phyloP scores from a whole-genome alignment of 1,139 yeast species.

The Geotrichum reessii region DNA sequence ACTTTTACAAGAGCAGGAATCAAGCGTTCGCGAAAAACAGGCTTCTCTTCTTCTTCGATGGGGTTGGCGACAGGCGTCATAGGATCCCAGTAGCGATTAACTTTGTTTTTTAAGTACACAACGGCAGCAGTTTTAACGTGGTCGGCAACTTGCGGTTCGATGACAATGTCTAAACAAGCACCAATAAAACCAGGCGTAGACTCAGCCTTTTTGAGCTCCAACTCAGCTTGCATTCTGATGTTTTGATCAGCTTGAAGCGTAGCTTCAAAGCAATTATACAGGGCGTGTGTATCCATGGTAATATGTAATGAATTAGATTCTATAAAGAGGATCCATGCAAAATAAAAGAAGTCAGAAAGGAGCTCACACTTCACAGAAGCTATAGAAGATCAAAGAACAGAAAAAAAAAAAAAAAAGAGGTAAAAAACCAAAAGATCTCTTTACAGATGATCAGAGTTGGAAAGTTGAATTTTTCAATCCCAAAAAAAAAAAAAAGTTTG shows the following conservation, averaged over 20 bases:
- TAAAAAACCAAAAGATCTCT: background rate
- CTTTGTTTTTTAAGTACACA: slow-evolving; percentile 75
- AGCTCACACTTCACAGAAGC: background rate
- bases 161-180: slow-evolving; percentile 73
- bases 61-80: slow-evolving; percentile 25
- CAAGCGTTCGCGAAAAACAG: slow-evolving; percentile 58
- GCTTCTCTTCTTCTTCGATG: slow-evolving; percentile 66
- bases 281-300: slow-evolving; percentile 58
- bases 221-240: slow-evolving; percentile 65
- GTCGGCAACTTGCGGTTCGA: slow-evolving; percentile 48
- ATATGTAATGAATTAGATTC: background rate
- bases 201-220: slow-evolving; percentile 53
- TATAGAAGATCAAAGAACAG: background rate
- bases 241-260: slow-evolving; percentile 67
- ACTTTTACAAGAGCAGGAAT: slow-evolving; percentile 45
- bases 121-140: slow-evolving; percentile 75
- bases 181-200: slow-evolving; percentile 67
- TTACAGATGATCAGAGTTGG: background rate
- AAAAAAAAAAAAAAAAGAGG: background rate
- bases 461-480: background rate
- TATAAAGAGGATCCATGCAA: background rate
- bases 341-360: background rate
- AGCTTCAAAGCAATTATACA: slow-evolving; percentile 74
- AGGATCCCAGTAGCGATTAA: slow-evolving; percentile 58
- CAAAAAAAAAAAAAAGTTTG: background rate